These are phyloP conservation scores for Colletotrichum orbiculare DNA, from an alignment of 2,329 filamentous ascomycete species.

Conservation along the genomic window DNA sequence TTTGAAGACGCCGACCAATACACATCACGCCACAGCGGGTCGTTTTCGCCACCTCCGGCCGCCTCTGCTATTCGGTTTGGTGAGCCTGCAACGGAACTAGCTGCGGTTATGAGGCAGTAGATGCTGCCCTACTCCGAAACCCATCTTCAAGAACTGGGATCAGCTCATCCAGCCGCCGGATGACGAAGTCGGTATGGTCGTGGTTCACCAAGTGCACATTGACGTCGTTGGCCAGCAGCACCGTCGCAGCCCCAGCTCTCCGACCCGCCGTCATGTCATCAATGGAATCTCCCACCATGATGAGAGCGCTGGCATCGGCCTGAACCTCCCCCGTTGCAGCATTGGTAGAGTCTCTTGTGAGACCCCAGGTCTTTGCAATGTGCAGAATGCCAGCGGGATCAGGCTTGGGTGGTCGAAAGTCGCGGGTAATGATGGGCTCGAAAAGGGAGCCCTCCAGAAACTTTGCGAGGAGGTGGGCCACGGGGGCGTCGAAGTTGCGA, in stretches of 20 bases:
- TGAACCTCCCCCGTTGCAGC: constrained; percentile 27
- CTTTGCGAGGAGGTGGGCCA: constrained; percentile 77
- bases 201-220: constrained; percentile 78
- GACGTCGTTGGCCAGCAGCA: constrained; percentile 87
- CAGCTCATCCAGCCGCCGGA: constrained; percentile 79
- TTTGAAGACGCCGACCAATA: too few relatives aligned
- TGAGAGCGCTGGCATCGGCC: constrained; percentile 59
- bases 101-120: not conserved
- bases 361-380: constrained; percentile 81
- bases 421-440: constrained; percentile 83
- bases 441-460: constrained; percentile 79
- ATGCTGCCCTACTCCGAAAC: constrained; percentile 58
- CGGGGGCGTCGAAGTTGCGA: constrained; percentile 88
- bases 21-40: too few relatives aligned
- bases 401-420: constrained; percentile 86
- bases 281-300: constrained; percentile 82
- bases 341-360: constrained; percentile 46
- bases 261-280: constrained; percentile 94
- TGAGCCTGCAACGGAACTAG: too few relatives aligned
- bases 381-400: constrained; percentile 88
- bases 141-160: constrained; percentile 80
- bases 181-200: constrained; percentile 80
- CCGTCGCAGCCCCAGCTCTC: constrained; percentile 86
- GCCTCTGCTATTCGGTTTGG: not conserved
- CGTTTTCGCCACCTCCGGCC: not conserved